These are phyloP conservation scores for Apiospora hydei DNA, from an alignment of 2,329 filamentous ascomycete species.

Conservation along the genomic window DNA sequence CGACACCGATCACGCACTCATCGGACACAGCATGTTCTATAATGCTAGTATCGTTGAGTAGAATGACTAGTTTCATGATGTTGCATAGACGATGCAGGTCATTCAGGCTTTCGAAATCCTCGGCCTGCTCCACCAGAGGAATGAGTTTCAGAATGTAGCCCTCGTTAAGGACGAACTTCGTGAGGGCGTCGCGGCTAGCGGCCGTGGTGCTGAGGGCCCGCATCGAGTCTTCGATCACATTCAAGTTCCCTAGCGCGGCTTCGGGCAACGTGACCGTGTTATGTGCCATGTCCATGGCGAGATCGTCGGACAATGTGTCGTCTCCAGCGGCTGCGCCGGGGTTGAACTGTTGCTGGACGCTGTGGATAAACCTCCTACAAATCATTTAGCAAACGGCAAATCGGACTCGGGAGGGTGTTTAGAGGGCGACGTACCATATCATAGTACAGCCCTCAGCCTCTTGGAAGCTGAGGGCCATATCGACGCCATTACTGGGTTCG, in stretches of 20 bases:
- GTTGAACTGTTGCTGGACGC: conserved; percentile 78
- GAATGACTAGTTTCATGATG: conserved; percentile 95
- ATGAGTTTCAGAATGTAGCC: conserved; percentile 89
- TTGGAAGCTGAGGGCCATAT: conserved; percentile 98
- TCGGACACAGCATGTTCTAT: conserved; percentile 95
- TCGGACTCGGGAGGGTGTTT: conserved; percentile 28
- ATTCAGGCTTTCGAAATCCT: conserved; percentile 85
- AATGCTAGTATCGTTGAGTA: conserved; percentile 93
- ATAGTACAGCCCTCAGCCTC: conserved; percentile 91
- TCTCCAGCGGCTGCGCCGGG: conserved; percentile 73
- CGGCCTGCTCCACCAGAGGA: conserved; percentile 85
- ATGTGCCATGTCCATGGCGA: conserved; percentile 71
- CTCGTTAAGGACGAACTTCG: conserved; percentile 84
- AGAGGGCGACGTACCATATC: conserved; percentile 74
- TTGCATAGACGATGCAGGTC: conserved; percentile 94
- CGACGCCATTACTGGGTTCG: conserved; percentile 80
- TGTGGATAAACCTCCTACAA: conserved; percentile 86
- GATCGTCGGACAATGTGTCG: conserved; percentile 87
- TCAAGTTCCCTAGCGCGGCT: conserved; percentile 81
- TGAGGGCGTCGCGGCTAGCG: conserved; percentile 81
- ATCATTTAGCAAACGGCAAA: background rate
- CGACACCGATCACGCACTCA: conserved; percentile 86
- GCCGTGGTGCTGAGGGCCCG: conserved; percentile 77
- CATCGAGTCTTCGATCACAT: conserved; percentile 86
- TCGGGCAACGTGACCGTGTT: conserved; percentile 77